phyloP scores from a whole-genome alignment of 306 rosid genomes.

The Trichosanthes cucumerina region DNA sequence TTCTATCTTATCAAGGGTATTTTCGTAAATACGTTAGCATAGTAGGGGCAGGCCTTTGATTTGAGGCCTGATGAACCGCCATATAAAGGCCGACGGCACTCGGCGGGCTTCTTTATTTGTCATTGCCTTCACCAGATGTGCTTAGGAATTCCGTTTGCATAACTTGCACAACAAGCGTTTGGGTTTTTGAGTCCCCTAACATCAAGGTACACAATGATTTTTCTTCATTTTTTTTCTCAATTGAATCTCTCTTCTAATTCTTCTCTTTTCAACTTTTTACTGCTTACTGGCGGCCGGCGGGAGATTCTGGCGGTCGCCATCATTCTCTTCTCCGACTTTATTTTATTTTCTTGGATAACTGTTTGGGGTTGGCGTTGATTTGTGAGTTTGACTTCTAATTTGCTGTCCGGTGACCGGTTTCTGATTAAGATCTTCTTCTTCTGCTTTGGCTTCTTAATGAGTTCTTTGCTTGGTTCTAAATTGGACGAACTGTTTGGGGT shows the following conservation, averaged over 20 bases:
- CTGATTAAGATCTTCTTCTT: not conserved
- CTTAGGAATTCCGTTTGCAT: not conserved
- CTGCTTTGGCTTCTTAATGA: not conserved
- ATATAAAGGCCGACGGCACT: not conserved
- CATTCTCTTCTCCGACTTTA: not conserved
- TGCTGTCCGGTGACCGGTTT: conserved; percentile 14
- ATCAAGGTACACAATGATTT: not conserved
- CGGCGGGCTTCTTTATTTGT: not conserved
- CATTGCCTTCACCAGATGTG: not conserved
- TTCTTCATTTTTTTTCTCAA: not conserved
- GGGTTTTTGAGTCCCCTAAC: not conserved
- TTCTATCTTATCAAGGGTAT: not conserved
- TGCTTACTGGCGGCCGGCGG: not conserved
- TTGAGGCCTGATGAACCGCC: not conserved
- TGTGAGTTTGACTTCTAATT: conserved; percentile 13
- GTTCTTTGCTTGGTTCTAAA: not conserved
- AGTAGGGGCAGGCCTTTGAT: not conserved
- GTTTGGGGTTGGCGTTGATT: not conserved
- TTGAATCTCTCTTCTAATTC: not conserved
- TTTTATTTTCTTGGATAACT: not conserved
- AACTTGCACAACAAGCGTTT: not conserved
- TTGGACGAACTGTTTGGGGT: not conserved
- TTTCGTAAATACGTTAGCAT: not conserved
- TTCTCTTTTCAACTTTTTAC: not conserved
- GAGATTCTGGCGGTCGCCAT: not conserved